These are phyloP conservation scores for Cyberlindnera amylophila DNA, from an alignment of 805 yeast species.

Conservation along the genomic window DNA sequence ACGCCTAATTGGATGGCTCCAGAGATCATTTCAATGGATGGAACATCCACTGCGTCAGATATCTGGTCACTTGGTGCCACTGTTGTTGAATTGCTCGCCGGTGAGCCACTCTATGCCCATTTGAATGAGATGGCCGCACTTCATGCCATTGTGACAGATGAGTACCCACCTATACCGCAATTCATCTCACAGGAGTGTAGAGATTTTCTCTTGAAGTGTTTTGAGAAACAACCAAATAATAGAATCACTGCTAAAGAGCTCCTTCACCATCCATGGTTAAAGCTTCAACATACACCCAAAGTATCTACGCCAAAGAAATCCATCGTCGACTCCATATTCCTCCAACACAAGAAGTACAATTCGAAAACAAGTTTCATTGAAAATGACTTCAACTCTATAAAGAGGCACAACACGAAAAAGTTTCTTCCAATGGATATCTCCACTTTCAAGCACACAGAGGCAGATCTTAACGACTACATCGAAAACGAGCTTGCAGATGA, in stretches of 20 bases:
- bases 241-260: constrained; percentile 55
- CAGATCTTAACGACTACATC: constrained; percentile 8
- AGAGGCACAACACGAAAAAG: constrained; percentile 18
- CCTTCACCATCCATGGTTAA: constrained; percentile 60
- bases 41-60: constrained; percentile 85
- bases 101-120: constrained; percentile 82
- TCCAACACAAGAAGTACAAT: constrained; percentile 1
- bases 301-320: constrained; percentile 7
- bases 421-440: constrained; percentile 21
- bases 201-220: constrained; percentile 65
- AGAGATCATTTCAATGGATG: constrained; percentile 80
- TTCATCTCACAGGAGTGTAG: constrained; percentile 39
- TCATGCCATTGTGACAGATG: constrained; percentile 79
- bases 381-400: constrained; percentile 45
- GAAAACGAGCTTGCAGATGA: constrained; percentile 13
- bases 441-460: constrained; percentile 19
- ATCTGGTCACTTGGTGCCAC: constrained; percentile 97
- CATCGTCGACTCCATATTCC: neutral
- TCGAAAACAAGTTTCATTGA: constrained; percentile 32
- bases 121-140: constrained; percentile 73
- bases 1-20: constrained; percentile 99
- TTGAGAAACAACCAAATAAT: constrained; percentile 61
- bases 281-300: neutral
- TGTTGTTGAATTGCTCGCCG: constrained; percentile 78
- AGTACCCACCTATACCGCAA: constrained; percentile 64